A percentile compares a stretch with the other conserved stretches of the same genome.
phyloP scores from a whole-genome alignment of 2,329 filamentous ascomycete species.

The Westerdykella sp. region DNA sequence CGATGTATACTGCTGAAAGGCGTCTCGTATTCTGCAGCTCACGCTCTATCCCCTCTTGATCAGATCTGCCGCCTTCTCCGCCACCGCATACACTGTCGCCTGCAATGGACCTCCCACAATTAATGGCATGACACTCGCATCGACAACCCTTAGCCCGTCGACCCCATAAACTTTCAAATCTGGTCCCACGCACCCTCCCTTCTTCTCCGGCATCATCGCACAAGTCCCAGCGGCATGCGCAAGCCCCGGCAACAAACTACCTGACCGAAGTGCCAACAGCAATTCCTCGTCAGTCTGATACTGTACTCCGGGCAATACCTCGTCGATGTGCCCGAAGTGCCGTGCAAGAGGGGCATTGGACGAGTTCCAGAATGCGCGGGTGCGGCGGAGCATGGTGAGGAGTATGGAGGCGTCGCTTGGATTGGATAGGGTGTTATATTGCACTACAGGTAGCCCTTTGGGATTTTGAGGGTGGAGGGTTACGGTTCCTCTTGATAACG shows the following conservation, averaged over 20 bases:
- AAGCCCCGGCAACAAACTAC: slow-evolving; percentile 19
- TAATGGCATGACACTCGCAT: slow-evolving; percentile 12
- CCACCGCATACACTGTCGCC: slow-evolving; percentile 14
- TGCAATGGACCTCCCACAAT: slow-evolving; percentile 10
- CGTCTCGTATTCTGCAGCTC: too few species aligned
- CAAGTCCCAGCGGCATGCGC: slow-evolving; percentile 28
- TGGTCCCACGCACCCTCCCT: slow-evolving; percentile 10
- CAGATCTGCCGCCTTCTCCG: slow-evolving; percentile 18
- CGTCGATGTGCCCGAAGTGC: slow-evolving; percentile 7
- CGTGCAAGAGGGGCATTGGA: slow-evolving; percentile 13
- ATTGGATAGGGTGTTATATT: slow-evolving; percentile 25
- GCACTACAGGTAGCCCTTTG: slow-evolving; percentile 10
- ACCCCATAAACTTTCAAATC: slow-evolving; percentile 11
- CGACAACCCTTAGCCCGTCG: slow-evolving; percentile 8
- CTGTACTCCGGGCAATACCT: slow-evolving; percentile 19
- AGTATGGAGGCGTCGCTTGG: slow-evolving; percentile 23
- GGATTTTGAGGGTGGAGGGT: slow-evolving; percentile 1
- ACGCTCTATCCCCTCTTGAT: slow-evolving; percentile 5
- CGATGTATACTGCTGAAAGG: too few species aligned
- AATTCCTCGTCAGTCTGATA: slow-evolving; percentile 20
- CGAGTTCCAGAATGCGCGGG: slow-evolving; percentile 22
- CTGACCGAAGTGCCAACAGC: slow-evolving; percentile 12
- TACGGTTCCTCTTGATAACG: slow-evolving; percentile 30
- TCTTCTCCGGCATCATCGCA: slow-evolving; percentile 23
- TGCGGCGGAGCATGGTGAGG: slow-evolving; percentile 29